Conservation (phyloP, 1,284 basidiomycete species). For the Apiotrichum brassicae region DNA sequence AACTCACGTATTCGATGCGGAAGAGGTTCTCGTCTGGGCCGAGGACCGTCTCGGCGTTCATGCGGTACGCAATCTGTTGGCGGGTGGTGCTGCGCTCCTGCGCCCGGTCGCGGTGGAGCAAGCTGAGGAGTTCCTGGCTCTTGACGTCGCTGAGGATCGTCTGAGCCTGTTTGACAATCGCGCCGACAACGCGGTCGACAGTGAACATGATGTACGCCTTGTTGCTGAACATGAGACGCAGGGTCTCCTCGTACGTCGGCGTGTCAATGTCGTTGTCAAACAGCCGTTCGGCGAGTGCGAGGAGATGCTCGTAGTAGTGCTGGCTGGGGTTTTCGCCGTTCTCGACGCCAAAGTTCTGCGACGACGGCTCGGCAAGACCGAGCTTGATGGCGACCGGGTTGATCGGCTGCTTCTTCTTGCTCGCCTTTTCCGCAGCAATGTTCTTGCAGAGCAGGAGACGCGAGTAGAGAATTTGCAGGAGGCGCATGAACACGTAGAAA, state of each 20-base stretch:
- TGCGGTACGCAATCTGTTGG: slow-evolving; percentile 76
- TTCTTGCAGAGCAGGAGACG: slow-evolving; percentile 76
- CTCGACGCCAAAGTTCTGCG: slow-evolving; percentile 46
- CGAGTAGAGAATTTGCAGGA: slow-evolving; percentile 79
- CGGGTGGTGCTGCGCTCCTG: slow-evolving; percentile 60
- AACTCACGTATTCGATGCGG: slow-evolving; percentile 80
- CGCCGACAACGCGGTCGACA: slow-evolving; percentile 82
- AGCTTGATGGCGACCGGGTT: slow-evolving; percentile 56
- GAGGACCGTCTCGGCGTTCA: slow-evolving; percentile 72
- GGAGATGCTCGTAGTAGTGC: slow-evolving; percentile 78
- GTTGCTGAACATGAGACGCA: slow-evolving; percentile 93
- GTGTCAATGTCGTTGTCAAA: slow-evolving; percentile 91
- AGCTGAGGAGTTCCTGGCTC: slow-evolving; percentile 74
- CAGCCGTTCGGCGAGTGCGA: slow-evolving; percentile 87
- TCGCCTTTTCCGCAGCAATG: slow-evolving; percentile 53
- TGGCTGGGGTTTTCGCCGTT: slow-evolving; percentile 51
- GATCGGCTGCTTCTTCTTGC: slow-evolving; percentile 46
- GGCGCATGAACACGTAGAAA: slow-evolving; percentile 80
- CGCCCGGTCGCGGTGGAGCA: slow-evolving; percentile 67
- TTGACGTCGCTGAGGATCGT: slow-evolving; percentile 68
- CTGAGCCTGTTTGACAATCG: slow-evolving; percentile 83
- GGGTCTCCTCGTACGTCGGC: slow-evolving; percentile 83
- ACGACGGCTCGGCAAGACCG: slow-evolving; percentile 56
- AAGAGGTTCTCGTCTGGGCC: slow-evolving; percentile 88
- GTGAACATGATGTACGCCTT: slow-evolving; percentile 91